Evolutionary conservation across 2,329 filamentous ascomycete species (phyloP).

Genomic region (Mariannaea elegans): DNA sequence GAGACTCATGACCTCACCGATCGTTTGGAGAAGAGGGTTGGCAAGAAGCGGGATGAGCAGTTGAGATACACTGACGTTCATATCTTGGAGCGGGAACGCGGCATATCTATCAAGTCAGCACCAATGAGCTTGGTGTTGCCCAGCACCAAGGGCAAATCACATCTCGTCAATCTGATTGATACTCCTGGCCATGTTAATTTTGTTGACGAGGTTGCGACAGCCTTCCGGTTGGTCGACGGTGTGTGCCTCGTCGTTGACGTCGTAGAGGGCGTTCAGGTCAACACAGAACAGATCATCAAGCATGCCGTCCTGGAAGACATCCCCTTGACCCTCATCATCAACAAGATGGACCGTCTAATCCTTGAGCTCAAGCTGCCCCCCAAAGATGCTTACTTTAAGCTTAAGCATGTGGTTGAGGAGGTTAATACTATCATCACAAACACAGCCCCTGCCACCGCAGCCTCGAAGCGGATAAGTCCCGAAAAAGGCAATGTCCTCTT

Average conservation of each 20-base stretch:
- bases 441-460: conserved; percentile 81
- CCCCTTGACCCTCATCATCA: conserved; percentile 88
- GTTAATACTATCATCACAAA: conserved; percentile 96
- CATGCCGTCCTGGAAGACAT: conserved; percentile 91
- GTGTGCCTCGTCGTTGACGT: conserved; percentile 95
- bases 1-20: conserved; percentile 91
- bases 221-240: conserved; percentile 87
- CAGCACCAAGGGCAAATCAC: conserved; percentile 90
- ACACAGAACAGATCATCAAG: conserved; percentile 97
- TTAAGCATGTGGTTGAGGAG: conserved; percentile 98
- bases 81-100: conserved; percentile 86
- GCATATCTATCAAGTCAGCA: conserved; percentile 89
- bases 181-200: conserved; percentile 99
- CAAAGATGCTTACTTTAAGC: conserved; percentile 96
- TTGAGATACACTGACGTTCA: conserved; percentile 95
- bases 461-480: conserved; percentile 83
- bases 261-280: conserved; percentile 98
- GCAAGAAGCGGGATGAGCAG: conserved; percentile 86
- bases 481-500: conserved; percentile 99
- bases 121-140: conserved; percentile 95
- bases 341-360: conserved; percentile 97
- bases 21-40: conserved; percentile 80
- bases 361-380: conserved; percentile 94
- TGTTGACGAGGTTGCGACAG: conserved; percentile 93
- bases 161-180: conserved; percentile 93